Percentiles rank a stretch among this genome's conserved stretches.
phyloP scores from a whole-genome alignment of 176 grass and related monocot genomes.

The Oryza longistaminata region DNA sequence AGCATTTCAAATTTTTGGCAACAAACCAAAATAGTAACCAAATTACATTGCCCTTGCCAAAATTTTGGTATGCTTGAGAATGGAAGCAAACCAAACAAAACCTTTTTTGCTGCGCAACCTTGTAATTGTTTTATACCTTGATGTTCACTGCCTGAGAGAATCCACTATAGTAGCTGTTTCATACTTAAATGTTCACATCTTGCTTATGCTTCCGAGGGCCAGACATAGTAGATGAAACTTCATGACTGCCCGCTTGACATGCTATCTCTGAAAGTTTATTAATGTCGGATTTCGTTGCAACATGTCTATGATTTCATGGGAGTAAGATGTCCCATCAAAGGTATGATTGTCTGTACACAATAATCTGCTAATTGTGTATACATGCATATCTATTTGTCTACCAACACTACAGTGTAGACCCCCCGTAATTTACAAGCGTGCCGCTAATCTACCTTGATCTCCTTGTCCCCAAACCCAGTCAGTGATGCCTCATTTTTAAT shows the following conservation, averaged over 20 bases:
- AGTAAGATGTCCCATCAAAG: background rate
- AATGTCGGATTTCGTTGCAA: background rate
- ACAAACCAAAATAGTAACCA: too few species aligned
- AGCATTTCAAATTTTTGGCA: too few species aligned
- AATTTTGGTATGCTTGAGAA: too few species aligned
- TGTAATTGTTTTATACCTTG: background rate
- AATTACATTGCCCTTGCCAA: too few species aligned
- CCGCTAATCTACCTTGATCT: background rate
- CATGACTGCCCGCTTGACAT: too few species aligned
- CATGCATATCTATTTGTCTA: background rate
- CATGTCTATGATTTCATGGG: background rate
- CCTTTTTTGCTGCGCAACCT: background rate
- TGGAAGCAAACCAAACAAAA: too few species aligned
- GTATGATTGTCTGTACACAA: background rate
- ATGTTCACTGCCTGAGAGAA: background rate
- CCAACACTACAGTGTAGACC: background rate
- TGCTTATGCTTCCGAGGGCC: background rate
- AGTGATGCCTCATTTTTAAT: slow-evolving; percentile 28
- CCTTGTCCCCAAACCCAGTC: background rate
- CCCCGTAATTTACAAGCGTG: background rate
- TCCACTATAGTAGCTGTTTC: background rate
- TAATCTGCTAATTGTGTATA: background rate
- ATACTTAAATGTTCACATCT: background rate
- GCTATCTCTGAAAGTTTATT: background rate
- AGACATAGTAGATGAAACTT: too few species aligned